A percentile compares a stretch with the other conserved stretches of the same genome.
Conservation (phyloP, 2,329 filamentous ascomycete genomes). For the Didymella lethalis region DNA sequence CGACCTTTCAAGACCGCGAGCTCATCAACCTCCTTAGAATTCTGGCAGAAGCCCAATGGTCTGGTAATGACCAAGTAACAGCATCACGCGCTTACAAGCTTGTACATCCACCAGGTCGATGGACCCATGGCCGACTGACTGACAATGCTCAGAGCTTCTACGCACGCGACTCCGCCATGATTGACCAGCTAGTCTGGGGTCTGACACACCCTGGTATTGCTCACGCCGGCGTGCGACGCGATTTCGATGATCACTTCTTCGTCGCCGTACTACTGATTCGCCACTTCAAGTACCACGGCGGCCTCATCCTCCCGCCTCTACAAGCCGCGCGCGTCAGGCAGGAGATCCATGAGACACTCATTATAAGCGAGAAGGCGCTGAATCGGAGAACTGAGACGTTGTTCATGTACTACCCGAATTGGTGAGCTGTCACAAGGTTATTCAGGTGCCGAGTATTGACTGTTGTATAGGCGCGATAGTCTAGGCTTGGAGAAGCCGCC, state of each 20-base stretch:
- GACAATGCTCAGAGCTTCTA: neutral
- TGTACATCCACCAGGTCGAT: neutral
- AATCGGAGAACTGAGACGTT: neutral
- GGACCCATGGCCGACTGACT: neutral
- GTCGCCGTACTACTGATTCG: slow-evolving; percentile 19
- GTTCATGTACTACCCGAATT: slow-evolving; percentile 12
- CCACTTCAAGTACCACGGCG: slow-evolving; percentile 25
- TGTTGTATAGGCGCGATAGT: slow-evolving; percentile 1
- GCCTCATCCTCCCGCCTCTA: slow-evolving; percentile 19
- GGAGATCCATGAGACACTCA: neutral
- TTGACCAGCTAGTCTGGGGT: slow-evolving; percentile 24
- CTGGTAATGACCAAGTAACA: neutral
- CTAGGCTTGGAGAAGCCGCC: neutral
- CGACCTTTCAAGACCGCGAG: neutral
- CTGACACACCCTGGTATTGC: slow-evolving; percentile 5
- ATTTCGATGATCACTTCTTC: slow-evolving; percentile 6
- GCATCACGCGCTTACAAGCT: neutral
- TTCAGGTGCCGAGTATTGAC: neutral
- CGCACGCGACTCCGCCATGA: neutral
- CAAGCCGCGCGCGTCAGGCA: slow-evolving; percentile 6
- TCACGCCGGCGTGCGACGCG: slow-evolving; percentile 11
- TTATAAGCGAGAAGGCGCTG: neutral
- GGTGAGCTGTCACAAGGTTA: neutral
- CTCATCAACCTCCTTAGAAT: neutral
- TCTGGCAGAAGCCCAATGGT: neutral